These are phyloP conservation scores for Botryotinia convoluta DNA, from an alignment of 2,329 filamentous ascomycete genomes.

Conservation along the genomic window DNA sequence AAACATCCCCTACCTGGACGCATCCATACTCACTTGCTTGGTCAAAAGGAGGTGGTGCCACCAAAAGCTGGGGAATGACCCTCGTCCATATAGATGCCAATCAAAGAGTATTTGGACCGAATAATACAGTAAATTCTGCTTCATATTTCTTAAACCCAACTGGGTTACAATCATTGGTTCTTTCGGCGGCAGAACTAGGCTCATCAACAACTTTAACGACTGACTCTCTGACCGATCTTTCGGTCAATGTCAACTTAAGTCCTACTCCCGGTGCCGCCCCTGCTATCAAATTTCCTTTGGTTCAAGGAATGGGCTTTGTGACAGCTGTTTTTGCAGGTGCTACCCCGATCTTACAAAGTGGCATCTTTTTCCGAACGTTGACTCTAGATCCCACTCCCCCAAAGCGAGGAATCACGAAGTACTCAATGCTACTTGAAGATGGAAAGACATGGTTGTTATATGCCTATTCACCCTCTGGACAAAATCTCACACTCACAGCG, in stretches of 20 bases:
- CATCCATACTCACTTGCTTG: constrained; percentile 73
- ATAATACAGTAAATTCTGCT: constrained; percentile 54
- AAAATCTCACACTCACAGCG: constrained; percentile 65
- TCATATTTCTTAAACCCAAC: constrained; percentile 79
- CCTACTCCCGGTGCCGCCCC: constrained; percentile 52
- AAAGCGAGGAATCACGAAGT: constrained; percentile 70
- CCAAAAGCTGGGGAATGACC: constrained; percentile 72
- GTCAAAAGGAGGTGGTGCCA: constrained; percentile 60
- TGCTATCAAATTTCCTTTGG: constrained; percentile 72
- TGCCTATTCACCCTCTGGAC: constrained; percentile 57
- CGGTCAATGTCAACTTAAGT: constrained; percentile 64
- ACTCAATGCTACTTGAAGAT: constrained; percentile 69
- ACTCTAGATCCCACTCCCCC: constrained; percentile 54
- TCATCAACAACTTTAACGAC: constrained; percentile 54
- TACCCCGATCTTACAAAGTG: constrained; percentile 70
- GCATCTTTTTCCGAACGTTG: constrained; percentile 70
- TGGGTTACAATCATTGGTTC: constrained; percentile 74
- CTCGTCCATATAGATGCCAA: constrained; percentile 69
- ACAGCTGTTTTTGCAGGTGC: constrained; percentile 72
- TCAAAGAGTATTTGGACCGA: constrained; percentile 66
- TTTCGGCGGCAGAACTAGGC: constrained; percentile 75
- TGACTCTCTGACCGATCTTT: constrained; percentile 56
- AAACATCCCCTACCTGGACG: constrained; percentile 67
- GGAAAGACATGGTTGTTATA: constrained; percentile 79
- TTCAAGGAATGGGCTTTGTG: constrained; percentile 87